A percentile compares a stretch with the other conserved stretches of the same genome.
phyloP scores from a whole-genome alignment of 169 alveolate genomes.

The Amoebophrya sp. region DNA sequence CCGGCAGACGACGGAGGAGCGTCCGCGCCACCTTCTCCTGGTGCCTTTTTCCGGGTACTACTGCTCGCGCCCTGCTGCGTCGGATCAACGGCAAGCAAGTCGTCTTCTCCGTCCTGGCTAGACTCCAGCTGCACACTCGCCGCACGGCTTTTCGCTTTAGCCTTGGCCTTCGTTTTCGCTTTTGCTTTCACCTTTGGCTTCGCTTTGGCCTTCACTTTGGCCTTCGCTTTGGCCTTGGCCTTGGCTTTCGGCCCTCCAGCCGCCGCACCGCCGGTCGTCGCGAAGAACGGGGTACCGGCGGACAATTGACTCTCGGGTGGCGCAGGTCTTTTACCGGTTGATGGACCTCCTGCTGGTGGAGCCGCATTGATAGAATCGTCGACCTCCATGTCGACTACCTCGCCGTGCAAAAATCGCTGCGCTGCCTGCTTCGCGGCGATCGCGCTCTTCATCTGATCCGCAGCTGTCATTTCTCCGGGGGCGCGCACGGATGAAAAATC shows the following conservation, averaged over 20 bases:
- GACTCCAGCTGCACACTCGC: neutral
- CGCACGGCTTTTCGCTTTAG: neutral
- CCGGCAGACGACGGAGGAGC: neutral
- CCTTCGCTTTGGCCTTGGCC: neutral
- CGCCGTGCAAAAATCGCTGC: neutral
- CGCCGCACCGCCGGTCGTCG: neutral
- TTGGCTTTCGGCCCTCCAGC: neutral
- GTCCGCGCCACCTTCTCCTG: neutral
- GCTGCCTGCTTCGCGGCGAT: neutral
- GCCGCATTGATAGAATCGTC: neutral
- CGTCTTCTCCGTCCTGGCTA: neutral
- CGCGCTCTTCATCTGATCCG: neutral
- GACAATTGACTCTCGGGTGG: too few species aligned
- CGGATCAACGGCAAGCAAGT: neutral
- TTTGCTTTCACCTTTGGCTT: neutral
- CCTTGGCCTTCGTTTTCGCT: neutral
- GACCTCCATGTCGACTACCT: neutral
- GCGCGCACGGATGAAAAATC: neutral
- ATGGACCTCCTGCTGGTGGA: too few species aligned
- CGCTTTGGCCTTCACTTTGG: neutral
- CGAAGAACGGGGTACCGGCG: too few species aligned
- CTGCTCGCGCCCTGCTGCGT: neutral
- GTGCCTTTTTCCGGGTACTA: neutral
- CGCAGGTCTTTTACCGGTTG: too few species aligned
- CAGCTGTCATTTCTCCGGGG: too few species aligned